A percentile compares a stretch with the other conserved stretches of the same genome.
Conservation (phyloP, 2,329 filamentous ascomycete genomes). For the Aspergillus quadricinctus region DNA sequence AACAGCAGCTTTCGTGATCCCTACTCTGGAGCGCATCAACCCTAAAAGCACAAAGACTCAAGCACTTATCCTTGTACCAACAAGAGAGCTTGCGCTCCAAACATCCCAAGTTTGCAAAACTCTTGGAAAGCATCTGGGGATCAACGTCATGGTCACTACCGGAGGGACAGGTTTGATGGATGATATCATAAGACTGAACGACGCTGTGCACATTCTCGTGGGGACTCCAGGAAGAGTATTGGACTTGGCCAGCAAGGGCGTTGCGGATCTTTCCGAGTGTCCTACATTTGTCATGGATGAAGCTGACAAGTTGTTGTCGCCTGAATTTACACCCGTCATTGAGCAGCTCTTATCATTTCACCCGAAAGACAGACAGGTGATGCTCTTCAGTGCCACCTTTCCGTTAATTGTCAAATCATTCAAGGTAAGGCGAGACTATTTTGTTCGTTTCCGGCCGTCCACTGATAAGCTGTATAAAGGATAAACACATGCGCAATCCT, state of each 20-base stretch:
- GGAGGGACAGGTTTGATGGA: slow-evolving; percentile 93
- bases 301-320: slow-evolving; percentile 93
- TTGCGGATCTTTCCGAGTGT: slow-evolving; percentile 92
- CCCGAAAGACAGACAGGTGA: slow-evolving; percentile 95
- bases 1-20: slow-evolving; percentile 96
- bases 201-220: slow-evolving; percentile 94
- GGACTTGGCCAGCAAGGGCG: slow-evolving; percentile 91
- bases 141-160: slow-evolving; percentile 99
- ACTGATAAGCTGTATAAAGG: slow-evolving; percentile 41
- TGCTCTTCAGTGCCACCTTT: slow-evolving; percentile 98
- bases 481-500: slow-evolving; percentile 93
- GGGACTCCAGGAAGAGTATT: slow-evolving; percentile 95
- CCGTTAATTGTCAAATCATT: slow-evolving; percentile 96
- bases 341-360: slow-evolving; percentile 94
- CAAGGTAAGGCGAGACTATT: slow-evolving; percentile 46
- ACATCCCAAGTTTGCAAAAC: slow-evolving; percentile 99
- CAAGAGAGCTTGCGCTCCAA: slow-evolving; percentile 92
- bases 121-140: slow-evolving; percentile 89
- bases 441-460: not conserved
- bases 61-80: slow-evolving; percentile 92
- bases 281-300: slow-evolving; percentile 99
- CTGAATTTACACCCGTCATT: slow-evolving; percentile 95
- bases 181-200: slow-evolving; percentile 91
- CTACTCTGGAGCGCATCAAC: slow-evolving; percentile 91
- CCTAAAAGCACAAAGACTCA: slow-evolving; percentile 95